A percentile compares a stretch with the other conserved stretches of the same genome.
phyloP scores from a whole-genome alignment of 352 stramenopile species.

The Pythium aphanidermatum region DNA sequence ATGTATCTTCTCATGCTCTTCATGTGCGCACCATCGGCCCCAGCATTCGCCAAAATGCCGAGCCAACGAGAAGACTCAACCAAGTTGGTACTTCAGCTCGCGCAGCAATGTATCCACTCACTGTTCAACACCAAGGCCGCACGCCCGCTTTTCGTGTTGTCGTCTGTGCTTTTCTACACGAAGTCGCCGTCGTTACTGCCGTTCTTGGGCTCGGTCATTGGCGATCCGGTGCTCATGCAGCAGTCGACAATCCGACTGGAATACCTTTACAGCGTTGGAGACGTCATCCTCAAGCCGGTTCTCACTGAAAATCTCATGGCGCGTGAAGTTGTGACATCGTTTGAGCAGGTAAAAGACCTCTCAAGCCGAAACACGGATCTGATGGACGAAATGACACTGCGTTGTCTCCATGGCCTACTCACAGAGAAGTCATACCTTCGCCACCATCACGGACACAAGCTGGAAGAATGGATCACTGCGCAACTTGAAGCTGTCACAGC shows the following conservation, averaged over 20 bases:
- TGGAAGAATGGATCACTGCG: conserved; percentile 44
- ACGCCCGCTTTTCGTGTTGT: conserved; percentile 55
- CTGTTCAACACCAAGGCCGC: conserved; percentile 43
- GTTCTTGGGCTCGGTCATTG: conserved; percentile 28
- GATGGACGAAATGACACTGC: conserved; percentile 44
- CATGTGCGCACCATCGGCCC: conserved; percentile 46
- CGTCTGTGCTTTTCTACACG: conserved; percentile 61
- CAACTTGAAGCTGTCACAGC: conserved; percentile 35
- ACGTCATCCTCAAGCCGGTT: conserved; percentile 60
- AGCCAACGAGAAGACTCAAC: conserved; percentile 55
- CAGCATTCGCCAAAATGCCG: conserved; percentile 46
- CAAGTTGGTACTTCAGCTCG: conserved; percentile 40
- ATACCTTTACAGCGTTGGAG: conserved; percentile 53
- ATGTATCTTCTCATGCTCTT: conserved; percentile 51
- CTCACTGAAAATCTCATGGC: conserved; percentile 60
- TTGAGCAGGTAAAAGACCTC: conserved; percentile 24
- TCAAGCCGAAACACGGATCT: conserved; percentile 29
- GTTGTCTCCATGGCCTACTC: conserved; percentile 43
- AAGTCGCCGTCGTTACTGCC: conserved; percentile 51
- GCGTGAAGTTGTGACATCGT: conserved; percentile 40
- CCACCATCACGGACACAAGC: conserved; percentile 43
- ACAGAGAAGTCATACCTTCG: conserved; percentile 64
- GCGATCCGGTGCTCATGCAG: conserved; percentile 6
- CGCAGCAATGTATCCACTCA: conserved; percentile 50
- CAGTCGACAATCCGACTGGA: conserved; percentile 27